phyloP scores from a whole-genome alignment of 163 green algal species.

The Chloroidium sp. region DNA sequence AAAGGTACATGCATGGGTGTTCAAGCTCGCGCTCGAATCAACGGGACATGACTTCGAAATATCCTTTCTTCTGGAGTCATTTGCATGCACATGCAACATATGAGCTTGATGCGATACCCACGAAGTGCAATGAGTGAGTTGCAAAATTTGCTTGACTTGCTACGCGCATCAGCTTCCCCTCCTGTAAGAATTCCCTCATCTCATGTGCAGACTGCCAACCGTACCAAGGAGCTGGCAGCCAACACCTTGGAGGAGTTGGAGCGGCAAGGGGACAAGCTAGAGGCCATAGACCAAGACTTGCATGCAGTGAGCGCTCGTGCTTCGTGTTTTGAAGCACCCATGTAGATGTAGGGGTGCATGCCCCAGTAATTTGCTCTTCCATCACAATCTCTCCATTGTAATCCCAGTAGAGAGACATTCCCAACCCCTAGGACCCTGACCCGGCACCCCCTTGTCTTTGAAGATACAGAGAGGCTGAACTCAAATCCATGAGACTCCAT shows the following conservation, averaged over 20 bases:
- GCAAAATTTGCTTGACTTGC: background rate
- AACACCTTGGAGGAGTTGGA: conserved; percentile 44
- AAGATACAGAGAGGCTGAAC: no score
- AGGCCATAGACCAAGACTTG: conserved; percentile 38
- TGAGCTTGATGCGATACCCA: background rate
- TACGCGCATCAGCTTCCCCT: background rate
- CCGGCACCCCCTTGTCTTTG: no score
- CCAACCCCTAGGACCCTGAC: background rate
- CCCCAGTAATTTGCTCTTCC: background rate
- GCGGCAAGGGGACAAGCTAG: conserved; percentile 43
- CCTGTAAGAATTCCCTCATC: no score
- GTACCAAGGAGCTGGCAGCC: conserved; percentile 45
- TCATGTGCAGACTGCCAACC: conserved; percentile 38
- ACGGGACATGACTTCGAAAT: no score
- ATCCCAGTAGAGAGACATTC: background rate
- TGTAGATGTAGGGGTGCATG: background rate
- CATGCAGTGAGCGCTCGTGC: conserved; percentile 28
- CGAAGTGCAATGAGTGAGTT: background rate
- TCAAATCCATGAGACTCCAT: no score
- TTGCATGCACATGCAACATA: no score
- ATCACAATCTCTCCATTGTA: background rate
- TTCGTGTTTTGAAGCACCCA: background rate
- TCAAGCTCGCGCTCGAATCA: no score
- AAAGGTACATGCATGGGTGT: conserved; percentile 20
- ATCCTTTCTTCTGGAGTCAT: no score